phyloP scores from a whole-genome alignment of 441 rosid species.

The Arabidopsis lyrata region DNA sequence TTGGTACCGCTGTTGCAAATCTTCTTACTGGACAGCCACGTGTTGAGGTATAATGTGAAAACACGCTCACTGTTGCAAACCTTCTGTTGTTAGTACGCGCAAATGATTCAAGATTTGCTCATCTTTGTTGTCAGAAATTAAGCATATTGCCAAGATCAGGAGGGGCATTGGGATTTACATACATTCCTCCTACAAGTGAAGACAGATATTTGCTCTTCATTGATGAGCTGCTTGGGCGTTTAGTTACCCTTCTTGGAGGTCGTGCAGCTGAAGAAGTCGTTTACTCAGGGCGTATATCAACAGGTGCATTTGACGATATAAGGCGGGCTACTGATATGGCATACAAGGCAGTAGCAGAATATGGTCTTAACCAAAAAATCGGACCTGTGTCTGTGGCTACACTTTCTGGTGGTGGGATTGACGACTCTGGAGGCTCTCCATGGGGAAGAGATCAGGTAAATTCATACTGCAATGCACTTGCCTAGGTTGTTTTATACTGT shows the following conservation, averaged over 20 bases:
- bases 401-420: conserved; percentile 93
- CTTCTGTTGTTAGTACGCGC: neutral
- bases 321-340: conserved; percentile 97
- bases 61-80: neutral
- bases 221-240: conserved; percentile 94
- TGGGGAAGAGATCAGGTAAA: conserved; percentile 98
- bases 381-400: conserved; percentile 91
- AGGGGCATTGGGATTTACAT: conserved; percentile 95
- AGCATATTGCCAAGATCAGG: conserved; percentile 99
- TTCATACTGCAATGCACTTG: conserved; percentile 1
- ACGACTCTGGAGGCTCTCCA: conserved; percentile 75
- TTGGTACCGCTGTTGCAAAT: conserved; percentile 94
- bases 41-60: conserved; percentile 70
- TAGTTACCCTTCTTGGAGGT: conserved; percentile 98
- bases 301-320: conserved; percentile 98
- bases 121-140: conserved; percentile 64
- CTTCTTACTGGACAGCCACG: conserved; percentile 94
- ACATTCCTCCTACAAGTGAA: conserved; percentile 82
- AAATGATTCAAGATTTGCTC: conserved; percentile 19
- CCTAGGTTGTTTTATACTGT: neutral
- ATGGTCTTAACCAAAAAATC: conserved; percentile 87
- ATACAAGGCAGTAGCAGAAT: conserved; percentile 97
- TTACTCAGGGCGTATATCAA: conserved; percentile 94
- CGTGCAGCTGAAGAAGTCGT: conserved; percentile 98
- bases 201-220: conserved; percentile 94